Conservation (phyloP, 2,329 filamentous ascomycete species). For the Aspergillus neotritici region DNA sequence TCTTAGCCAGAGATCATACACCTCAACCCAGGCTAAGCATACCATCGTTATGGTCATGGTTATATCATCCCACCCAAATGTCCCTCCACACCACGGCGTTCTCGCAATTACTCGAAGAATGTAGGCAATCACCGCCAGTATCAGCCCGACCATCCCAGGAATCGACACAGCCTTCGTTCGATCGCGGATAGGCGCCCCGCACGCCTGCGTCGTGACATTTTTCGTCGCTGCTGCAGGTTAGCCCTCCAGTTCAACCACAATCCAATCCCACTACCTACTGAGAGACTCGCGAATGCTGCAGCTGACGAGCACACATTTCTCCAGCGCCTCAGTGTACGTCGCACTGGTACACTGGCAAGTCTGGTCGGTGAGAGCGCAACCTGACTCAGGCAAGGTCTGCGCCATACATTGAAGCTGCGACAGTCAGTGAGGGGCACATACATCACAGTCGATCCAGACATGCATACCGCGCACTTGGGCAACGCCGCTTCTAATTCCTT, state of each 20-base stretch:
- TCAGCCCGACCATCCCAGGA: slow-evolving; percentile 29
- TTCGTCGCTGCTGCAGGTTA: slow-evolving; percentile 32
- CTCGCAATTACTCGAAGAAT: slow-evolving; percentile 36
- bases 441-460: too few species aligned
- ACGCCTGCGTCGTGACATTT: slow-evolving; percentile 38
- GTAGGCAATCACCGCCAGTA: slow-evolving; percentile 31
- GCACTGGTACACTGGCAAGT: slow-evolving; percentile 38
- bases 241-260: not conserved
- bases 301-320: slow-evolving; percentile 28
- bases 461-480: too few species aligned
- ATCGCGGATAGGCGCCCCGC: slow-evolving; percentile 35
- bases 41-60: slow-evolving; percentile 32
- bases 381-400: slow-evolving; percentile 26
- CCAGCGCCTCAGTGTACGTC: slow-evolving; percentile 27
- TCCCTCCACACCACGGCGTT: slow-evolving; percentile 28
- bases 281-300: slow-evolving; percentile 37
- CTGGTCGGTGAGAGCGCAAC: slow-evolving; percentile 34
- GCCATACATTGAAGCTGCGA: slow-evolving; percentile 21
- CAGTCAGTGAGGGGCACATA: too few species aligned
- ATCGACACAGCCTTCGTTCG: slow-evolving; percentile 26
- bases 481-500: too few species aligned
- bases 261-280: slow-evolving; percentile 18
- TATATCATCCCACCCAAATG: slow-evolving; percentile 39
- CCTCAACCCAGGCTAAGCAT: slow-evolving; percentile 4
- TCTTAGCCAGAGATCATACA: not conserved